Conservation (phyloP, 2,329 filamentous ascomycete genomes). For the Trichoderma harzianum region DNA sequence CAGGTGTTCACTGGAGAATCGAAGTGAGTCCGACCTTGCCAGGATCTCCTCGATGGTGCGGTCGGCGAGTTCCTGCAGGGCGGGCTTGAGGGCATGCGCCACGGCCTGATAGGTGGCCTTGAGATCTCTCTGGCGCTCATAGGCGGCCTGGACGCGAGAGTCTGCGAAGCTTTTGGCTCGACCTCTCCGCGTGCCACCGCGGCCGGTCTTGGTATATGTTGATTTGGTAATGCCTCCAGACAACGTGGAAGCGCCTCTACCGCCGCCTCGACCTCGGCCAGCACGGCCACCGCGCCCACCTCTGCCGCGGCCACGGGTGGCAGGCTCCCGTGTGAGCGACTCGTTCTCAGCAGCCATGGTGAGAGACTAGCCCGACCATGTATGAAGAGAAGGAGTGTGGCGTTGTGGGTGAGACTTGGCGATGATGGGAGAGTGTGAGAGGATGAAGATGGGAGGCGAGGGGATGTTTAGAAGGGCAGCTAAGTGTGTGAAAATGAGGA, state of each 20-base stretch:
- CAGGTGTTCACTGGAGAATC: conserved; percentile 51
- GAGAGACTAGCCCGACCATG: conserved; percentile 31
- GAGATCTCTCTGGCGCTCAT: conserved; percentile 63
- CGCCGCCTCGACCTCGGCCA: conserved; percentile 22
- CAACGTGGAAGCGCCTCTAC: conserved; percentile 29
- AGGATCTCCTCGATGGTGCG: conserved; percentile 56
- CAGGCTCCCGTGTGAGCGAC: conserved; percentile 36
- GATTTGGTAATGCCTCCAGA: conserved; percentile 33
- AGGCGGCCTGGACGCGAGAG: conserved; percentile 53
- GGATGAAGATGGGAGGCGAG: not conserved
- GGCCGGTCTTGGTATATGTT: conserved; percentile 36
- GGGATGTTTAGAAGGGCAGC: not conserved
- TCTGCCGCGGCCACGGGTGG: conserved; percentile 36
- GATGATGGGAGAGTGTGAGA: not conserved
- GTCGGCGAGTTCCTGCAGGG: conserved; percentile 63
- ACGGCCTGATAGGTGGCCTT: conserved; percentile 64
- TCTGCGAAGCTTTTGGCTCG: conserved; percentile 56
- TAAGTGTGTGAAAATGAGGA: not conserved
- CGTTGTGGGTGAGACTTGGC: not conserved
- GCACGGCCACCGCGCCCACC: conserved; percentile 32
- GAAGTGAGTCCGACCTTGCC: conserved; percentile 50
- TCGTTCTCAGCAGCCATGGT: conserved; percentile 40
- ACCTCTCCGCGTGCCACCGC: conserved; percentile 43
- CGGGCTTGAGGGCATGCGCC: conserved; percentile 59
- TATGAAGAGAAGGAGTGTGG: conserved; percentile 21